A percentile compares a stretch with the other conserved stretches of the same genome.
These are phyloP conservation scores for Tetradesmus obliquus DNA, from an alignment of 139 green algal species.

Conservation along the genomic window DNA sequence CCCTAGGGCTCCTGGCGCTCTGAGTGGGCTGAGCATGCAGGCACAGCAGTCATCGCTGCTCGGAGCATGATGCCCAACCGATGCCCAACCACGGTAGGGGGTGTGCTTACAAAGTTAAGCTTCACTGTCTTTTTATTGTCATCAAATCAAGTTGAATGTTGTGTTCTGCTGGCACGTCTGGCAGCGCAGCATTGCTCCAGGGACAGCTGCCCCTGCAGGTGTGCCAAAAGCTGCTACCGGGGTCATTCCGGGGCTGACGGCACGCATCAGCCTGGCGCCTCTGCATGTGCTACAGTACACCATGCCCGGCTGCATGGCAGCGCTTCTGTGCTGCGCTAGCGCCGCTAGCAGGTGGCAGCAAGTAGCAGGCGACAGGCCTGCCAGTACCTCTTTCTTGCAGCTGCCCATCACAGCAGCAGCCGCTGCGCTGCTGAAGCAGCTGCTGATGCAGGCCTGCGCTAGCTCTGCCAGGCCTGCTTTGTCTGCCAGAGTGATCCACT, in stretches of 20 bases:
- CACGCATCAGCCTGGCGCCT: background rate
- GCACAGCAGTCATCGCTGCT: no score
- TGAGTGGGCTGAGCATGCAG: no score
- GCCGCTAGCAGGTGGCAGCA: background rate
- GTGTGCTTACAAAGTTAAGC: no score
- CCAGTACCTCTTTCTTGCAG: background rate
- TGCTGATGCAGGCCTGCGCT: background rate
- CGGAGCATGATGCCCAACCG: no score
- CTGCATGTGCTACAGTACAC: background rate
- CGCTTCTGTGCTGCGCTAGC: background rate
- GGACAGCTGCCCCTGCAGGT: no score
- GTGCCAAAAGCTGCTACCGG: no score
- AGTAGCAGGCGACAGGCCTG: background rate
- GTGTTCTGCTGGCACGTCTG: background rate
- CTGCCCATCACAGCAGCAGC: background rate
- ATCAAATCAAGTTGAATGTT: no score
- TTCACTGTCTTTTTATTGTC: no score
- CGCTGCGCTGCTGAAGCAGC: background rate
- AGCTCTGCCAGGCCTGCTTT: background rate
- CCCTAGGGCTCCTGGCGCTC: no score
- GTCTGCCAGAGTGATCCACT: background rate
- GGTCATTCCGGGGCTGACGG: background rate
- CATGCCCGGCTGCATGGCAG: background rate
- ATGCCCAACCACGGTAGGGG: no score
- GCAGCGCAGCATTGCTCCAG: background rate